phyloP scores from a whole-genome alignment of 164 flowering plant species.

The Amborella trichopoda region DNA sequence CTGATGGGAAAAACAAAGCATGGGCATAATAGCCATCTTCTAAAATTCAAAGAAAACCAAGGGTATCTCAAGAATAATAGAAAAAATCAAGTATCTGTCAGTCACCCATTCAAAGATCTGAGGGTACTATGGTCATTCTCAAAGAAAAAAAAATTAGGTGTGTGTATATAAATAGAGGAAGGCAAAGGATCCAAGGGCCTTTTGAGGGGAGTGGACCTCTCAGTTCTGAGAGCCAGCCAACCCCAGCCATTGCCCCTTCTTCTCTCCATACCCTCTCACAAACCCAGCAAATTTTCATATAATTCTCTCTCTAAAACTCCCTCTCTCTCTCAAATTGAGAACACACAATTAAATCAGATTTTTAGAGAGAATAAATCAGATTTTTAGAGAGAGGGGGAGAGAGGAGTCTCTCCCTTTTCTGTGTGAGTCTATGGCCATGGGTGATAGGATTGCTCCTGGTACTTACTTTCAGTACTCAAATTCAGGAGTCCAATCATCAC shows the following conservation, averaged over 20 bases:
- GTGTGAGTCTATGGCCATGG: slow-evolving; percentile 27
- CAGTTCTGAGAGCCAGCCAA: slow-evolving; percentile 6
- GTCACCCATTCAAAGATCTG: too few species aligned
- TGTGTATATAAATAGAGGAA: slow-evolving; percentile 7
- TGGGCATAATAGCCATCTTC: too few species aligned
- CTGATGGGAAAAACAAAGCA: too few species aligned
- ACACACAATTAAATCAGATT: too few species aligned
- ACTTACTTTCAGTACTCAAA: slow-evolving; percentile 70
- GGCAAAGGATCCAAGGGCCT: slow-evolving; percentile 9
- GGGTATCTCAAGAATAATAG: too few species aligned
- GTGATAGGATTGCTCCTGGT: slow-evolving; percentile 55
- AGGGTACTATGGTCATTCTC: too few species aligned
- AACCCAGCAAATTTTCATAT: neutral
- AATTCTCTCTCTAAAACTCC: neutral
- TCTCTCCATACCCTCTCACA: neutral
- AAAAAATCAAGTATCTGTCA: too few species aligned
- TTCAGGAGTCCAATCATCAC: slow-evolving; percentile 55
- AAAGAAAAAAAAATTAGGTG: too few species aligned
- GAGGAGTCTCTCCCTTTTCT: neutral
- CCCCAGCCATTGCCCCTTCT: slow-evolving; percentile 3
- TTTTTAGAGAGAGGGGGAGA: too few species aligned
- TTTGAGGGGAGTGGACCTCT: too few species aligned
- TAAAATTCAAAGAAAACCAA: too few species aligned
- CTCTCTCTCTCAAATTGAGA: neutral
- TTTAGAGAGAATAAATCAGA: too few species aligned